A percentile compares a stretch with the other conserved stretches of the same genome.
These are phyloP conservation scores for Mycosphaerelloides madeirae DNA, from an alignment of 2,329 filamentous ascomycete species.

Conservation along the genomic window DNA sequence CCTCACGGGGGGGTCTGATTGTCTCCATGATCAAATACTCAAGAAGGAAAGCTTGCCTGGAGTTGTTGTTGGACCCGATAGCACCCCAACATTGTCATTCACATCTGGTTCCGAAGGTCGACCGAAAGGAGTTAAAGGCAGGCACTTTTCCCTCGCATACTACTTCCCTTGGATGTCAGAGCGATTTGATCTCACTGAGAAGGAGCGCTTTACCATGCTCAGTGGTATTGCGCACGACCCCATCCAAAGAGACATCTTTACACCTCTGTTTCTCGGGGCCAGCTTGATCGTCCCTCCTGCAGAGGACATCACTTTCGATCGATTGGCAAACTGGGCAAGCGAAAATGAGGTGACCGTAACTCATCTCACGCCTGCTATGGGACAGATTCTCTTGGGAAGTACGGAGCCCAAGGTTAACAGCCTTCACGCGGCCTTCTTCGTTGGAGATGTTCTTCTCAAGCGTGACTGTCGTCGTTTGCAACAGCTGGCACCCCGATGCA, in stretches of 20 bases:
- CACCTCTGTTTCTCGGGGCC: constrained; percentile 79
- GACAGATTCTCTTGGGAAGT: constrained; percentile 84
- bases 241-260: constrained; percentile 75
- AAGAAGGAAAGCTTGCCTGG: constrained; percentile 57
- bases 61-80: constrained; percentile 81
- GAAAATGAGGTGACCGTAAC: constrained; percentile 70
- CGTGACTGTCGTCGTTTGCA: constrained; percentile 75
- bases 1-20: constrained; percentile 57
- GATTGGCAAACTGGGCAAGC: constrained; percentile 81
- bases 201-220: constrained; percentile 75
- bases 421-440: constrained; percentile 79
- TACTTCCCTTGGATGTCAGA: constrained; percentile 95
- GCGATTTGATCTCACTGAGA: constrained; percentile 66
- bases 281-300: constrained; percentile 71
- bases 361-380: constrained; percentile 94
- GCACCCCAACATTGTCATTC: constrained; percentile 64
- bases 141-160: constrained; percentile 78
- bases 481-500: constrained; percentile 66
- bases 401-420: constrained; percentile 59
- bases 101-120: constrained; percentile 65
- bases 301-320: constrained; percentile 83
- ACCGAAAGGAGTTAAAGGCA: constrained; percentile 81
- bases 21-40: constrained; percentile 53
- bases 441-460: constrained; percentile 84
- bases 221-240: constrained; percentile 74